Evolutionary conservation across 208 protist species (phyloP), one percentile per base, ranked within the genome.

Genomic region (Lotmaria passim): DNA sequence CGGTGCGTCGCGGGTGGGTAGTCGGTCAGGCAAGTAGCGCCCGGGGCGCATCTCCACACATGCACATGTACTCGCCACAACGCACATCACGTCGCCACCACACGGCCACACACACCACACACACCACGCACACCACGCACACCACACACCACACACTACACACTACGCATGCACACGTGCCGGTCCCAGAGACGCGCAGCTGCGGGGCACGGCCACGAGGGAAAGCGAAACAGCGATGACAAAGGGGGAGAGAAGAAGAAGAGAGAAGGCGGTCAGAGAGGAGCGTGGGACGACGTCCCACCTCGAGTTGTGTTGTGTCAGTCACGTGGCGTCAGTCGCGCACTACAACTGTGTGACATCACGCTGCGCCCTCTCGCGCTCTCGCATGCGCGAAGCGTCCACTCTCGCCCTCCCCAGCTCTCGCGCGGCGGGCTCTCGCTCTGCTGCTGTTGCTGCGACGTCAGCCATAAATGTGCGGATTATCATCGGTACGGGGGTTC

Each of bases 251-350:
- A 21, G 11, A 41, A 41, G 14, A 41, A 14, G 38, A 41, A 15
- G 38, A 14, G 38, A 41, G 38, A 41, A 41, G 38, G 38, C 38
- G 14, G 38, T 41, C 38, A 41, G 38, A 14, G 38, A 41, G 38
- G 14, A 14, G 38, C 38, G 51, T 41, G 38, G 38, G 38, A 41
- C 38, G 38, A 41, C 44, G 44, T 48, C 44, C 44, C 44, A 48
- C 14, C 44, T 48, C 44, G 44, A 48, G 44, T 48, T 21, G 44
- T 48, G 44, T 48, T 48, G 44, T 48, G 44, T 21, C 51, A 57
- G 21, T 48, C 44, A 48, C 44, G 44, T 48, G 44, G 44, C 44
- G 44, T 48, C 44, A 48, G 44, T 48, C 44, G 44, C 44, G 14
- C 7, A 10, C 7, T 48, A 48, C 44, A 48, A 62, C 57, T 21